Evolutionary conservation across 148 eudicot genomes (phyloP).

Genomic region (Persicaria tinctoria): DNA sequence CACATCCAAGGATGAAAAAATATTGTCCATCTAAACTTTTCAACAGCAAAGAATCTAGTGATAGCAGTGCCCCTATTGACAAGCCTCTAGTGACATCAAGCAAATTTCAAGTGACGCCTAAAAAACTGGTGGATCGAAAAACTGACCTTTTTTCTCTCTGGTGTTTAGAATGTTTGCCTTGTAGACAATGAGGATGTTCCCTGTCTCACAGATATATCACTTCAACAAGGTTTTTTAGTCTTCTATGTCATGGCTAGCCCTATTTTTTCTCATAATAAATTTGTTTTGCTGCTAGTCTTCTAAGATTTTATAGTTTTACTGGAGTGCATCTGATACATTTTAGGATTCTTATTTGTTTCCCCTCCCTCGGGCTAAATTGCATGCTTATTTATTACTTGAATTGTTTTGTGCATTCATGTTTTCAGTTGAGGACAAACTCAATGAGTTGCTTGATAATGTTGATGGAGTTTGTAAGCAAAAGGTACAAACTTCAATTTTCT

Average conservation of each 20-base stretch:
- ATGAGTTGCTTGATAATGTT: constrained; percentile 66
- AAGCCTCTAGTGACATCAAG: constrained; percentile 29
- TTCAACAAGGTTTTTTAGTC: neutral
- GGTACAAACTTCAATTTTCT: constrained; percentile 27
- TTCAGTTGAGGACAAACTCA: constrained; percentile 85
- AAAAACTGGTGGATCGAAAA: constrained; percentile 38
- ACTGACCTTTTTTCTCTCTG: constrained; percentile 3
- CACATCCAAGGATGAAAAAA: too few species aligned
- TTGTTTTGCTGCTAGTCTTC: neutral
- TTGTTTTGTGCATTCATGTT: neutral
- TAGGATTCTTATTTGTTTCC: neutral
- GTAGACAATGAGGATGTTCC: too few species aligned
- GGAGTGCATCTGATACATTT: neutral
- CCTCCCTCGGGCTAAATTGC: neutral
- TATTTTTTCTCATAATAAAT: neutral
- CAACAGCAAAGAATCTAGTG: too few species aligned
- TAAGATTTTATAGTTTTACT: neutral
- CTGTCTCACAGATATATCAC: neutral
- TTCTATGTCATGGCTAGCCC: neutral
- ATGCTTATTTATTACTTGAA: neutral
- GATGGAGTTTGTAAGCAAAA: constrained; percentile 91
- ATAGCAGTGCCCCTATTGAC: constrained; percentile 22
- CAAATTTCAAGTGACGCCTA: constrained; percentile 31
- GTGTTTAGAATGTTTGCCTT: too few species aligned
- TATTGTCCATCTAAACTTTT: too few species aligned